Evolutionary conservation across 2,329 filamentous ascomycete species (phyloP).

Genomic region (Esteya vermicola): DNA sequence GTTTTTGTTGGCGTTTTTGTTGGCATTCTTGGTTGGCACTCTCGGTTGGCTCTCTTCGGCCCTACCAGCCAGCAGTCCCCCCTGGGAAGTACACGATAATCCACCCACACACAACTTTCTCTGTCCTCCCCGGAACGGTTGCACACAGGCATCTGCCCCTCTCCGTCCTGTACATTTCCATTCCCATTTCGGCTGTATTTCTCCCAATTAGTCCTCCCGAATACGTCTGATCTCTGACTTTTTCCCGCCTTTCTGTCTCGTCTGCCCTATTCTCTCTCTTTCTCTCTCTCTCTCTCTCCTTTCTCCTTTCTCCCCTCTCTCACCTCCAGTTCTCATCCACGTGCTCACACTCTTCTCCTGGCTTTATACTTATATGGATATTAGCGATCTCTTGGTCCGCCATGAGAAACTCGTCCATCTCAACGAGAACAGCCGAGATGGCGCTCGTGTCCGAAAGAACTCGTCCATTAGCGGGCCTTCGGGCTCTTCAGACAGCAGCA

Average conservation of each 20-base stretch:
- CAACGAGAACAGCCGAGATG: slow-evolving; percentile 44
- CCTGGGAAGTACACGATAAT: too few relatives aligned
- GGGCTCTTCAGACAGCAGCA: slow-evolving; percentile 28
- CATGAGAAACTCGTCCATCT: slow-evolving; percentile 52
- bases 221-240: neutral
- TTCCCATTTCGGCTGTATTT: too few relatives aligned
- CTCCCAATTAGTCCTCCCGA: too few relatives aligned
- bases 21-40: too few relatives aligned
- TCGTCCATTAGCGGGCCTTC: slow-evolving; percentile 31
- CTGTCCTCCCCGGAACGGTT: too few relatives aligned
- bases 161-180: too few relatives aligned
- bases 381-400: slow-evolving; percentile 47
- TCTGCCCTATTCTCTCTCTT: neutral
- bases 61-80: too few relatives aligned
- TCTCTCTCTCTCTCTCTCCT: neutral
- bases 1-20: too few relatives aligned
- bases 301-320: neutral
- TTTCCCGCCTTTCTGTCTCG: neutral
- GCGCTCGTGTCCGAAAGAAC: slow-evolving; percentile 33
- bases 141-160: too few relatives aligned
- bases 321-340: neutral
- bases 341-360: slow-evolving; percentile 6
- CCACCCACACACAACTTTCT: neutral
- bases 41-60: too few relatives aligned
- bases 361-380: slow-evolving; percentile 43